Percentiles rank a stretch among this genome's conserved stretches.
phyloP scores from a whole-genome alignment of 2,329 filamentous ascomycete species.

The Chrysoporthe austroafricana region DNA sequence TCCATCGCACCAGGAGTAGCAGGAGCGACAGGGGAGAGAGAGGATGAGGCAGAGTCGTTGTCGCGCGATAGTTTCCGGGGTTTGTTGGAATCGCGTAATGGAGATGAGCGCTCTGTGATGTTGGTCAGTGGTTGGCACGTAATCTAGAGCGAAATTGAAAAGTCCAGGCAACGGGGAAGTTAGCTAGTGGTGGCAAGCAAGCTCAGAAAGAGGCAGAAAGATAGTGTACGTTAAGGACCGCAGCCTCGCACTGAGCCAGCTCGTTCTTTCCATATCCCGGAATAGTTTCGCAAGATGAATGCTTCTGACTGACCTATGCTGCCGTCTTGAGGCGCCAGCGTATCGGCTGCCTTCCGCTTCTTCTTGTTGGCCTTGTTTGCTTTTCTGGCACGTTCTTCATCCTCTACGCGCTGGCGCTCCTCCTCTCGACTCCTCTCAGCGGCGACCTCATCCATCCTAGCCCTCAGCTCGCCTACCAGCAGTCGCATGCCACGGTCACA shows the following conservation, averaged over 20 bases:
- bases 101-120: constrained; percentile 56
- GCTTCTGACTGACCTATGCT: constrained; percentile 38
- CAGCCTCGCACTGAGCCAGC: not conserved
- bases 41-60: constrained; percentile 61
- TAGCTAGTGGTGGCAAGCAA: not conserved
- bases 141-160: not conserved
- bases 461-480: constrained; percentile 67
- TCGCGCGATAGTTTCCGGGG: constrained; percentile 55
- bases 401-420: constrained; percentile 53
- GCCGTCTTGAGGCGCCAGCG: constrained; percentile 58
- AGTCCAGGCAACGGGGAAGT: not conserved
- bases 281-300: not conserved
- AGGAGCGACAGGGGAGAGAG: constrained; percentile 59
- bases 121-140: constrained; percentile 29
- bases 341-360: constrained; percentile 75
- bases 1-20: constrained; percentile 61
- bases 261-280: not conserved
- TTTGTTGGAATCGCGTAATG: constrained; percentile 54
- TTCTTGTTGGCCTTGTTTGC: constrained; percentile 73
- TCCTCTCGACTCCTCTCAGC: constrained; percentile 53
- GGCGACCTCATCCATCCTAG: constrained; percentile 57
- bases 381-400: constrained; percentile 53
- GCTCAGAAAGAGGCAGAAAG: not conserved
- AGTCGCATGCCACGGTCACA: constrained; percentile 77
- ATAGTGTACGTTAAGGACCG: not conserved